Evolutionary conservation across 1,284 basidiomycete species (phyloP).

Genomic region (Papiliotrema laurentii): DNA sequence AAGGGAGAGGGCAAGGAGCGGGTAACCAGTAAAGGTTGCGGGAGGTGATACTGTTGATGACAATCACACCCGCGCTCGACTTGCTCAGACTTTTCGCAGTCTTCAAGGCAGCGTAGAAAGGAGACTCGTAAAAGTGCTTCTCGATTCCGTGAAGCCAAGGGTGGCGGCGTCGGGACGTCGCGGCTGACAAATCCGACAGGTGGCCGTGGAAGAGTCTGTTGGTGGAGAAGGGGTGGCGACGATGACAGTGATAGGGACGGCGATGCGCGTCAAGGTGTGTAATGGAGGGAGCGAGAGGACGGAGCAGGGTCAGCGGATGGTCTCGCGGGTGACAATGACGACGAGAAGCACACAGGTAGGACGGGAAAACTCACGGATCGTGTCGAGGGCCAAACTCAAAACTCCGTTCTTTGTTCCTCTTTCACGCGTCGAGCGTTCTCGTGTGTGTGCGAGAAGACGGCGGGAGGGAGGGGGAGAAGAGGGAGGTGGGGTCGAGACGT

Average conservation of each 20-base stretch:
- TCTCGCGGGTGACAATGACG: neutral
- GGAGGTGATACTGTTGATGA: no score
- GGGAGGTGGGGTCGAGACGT: neutral
- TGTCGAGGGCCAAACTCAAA: neutral
- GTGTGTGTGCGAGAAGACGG: neutral
- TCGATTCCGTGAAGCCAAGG: neutral
- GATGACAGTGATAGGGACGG: neutral
- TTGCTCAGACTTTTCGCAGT: neutral
- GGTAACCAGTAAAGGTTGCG: conserved; percentile 8
- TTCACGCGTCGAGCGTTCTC: neutral
- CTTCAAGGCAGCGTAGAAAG: neutral
- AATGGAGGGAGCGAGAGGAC: neutral
- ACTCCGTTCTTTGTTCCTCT: neutral
- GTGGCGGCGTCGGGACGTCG: neutral
- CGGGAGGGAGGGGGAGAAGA: neutral
- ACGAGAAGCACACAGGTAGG: neutral
- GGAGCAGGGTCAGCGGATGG: neutral
- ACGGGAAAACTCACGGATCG: neutral
- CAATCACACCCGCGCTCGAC: conserved; percentile 8
- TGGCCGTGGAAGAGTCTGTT: neutral
- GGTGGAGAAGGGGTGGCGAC: neutral
- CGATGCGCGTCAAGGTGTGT: neutral
- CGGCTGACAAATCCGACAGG: neutral
- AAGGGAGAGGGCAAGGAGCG: conserved; percentile 2
- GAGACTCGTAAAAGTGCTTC: neutral